Evolutionary conservation across 2,329 filamentous ascomycete species (phyloP).

Genomic region (Ceratocystis destructans): DNA sequence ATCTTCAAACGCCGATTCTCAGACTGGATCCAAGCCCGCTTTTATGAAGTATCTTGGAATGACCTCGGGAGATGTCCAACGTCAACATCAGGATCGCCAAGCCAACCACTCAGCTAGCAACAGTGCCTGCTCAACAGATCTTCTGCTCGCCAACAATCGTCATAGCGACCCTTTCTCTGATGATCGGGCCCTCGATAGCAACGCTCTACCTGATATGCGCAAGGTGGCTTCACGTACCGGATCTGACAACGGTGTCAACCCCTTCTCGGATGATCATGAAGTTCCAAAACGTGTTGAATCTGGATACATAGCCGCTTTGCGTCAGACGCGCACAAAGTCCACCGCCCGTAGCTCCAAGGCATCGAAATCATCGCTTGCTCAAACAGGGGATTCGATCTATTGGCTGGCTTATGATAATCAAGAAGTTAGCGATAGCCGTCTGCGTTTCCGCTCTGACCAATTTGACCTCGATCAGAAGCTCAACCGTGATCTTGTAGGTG

Average conservation of each 20-base stretch:
- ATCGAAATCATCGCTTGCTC: constrained; percentile 22
- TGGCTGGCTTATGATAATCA: constrained; percentile 30
- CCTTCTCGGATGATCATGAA: constrained; percentile 38
- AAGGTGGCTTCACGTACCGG: constrained; percentile 20
- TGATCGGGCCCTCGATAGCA: constrained; percentile 30
- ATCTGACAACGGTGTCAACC: constrained; percentile 24
- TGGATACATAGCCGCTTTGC: constrained; percentile 35
- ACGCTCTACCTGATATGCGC: constrained; percentile 18
- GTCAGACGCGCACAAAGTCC: constrained; percentile 38
- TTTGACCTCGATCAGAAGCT: constrained; percentile 43
- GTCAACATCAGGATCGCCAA: constrained; percentile 28
- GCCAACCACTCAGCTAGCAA: constrained; percentile 23
- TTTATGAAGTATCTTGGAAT: constrained; percentile 33
- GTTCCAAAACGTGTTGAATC: constrained; percentile 27
- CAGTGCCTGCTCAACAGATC: constrained; percentile 28
- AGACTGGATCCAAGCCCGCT: constrained; percentile 27
- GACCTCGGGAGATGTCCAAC: constrained; percentile 31
- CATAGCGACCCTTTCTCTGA: constrained; percentile 38
- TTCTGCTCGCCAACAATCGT: constrained; percentile 30
- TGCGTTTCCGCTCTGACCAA: constrained; percentile 49
- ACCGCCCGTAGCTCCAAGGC: constrained; percentile 21
- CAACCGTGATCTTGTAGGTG: constrained; percentile 12
- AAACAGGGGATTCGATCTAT: constrained; percentile 30
- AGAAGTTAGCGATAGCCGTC: constrained; percentile 34
- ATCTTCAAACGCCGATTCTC: not conserved